A percentile compares a stretch with the other conserved stretches of the same genome.
Conservation (phyloP, 2,329 filamentous ascomycete species). For the Raffaelea albimanens region DNA sequence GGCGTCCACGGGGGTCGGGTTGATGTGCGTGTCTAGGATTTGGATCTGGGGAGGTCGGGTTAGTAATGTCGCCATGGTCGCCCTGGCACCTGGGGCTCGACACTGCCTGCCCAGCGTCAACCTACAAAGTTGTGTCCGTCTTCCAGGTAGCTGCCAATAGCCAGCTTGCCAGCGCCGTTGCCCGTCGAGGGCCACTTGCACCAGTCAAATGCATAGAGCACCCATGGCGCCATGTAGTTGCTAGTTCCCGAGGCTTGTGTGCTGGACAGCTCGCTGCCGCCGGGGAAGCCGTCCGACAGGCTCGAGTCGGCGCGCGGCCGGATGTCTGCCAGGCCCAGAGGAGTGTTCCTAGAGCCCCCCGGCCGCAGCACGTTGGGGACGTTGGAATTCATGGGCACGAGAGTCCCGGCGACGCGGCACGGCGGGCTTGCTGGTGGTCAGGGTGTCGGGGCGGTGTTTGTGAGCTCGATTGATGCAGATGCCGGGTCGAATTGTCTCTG, state of each 20-base stretch:
- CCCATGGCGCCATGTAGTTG: slow-evolving; percentile 91
- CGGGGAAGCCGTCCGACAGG: slow-evolving; percentile 61
- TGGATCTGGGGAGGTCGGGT: slow-evolving; percentile 89
- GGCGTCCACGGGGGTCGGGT: slow-evolving; percentile 58
- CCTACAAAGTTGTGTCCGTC: slow-evolving; percentile 95
- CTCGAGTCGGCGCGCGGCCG: slow-evolving; percentile 75
- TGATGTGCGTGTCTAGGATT: slow-evolving; percentile 83
- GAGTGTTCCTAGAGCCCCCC: slow-evolving; percentile 65
- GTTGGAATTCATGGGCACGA: slow-evolving; percentile 21
- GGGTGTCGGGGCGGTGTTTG: neutral
- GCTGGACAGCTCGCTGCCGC: slow-evolving; percentile 58
- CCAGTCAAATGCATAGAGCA: slow-evolving; percentile 96
- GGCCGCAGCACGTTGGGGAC: slow-evolving; percentile 53
- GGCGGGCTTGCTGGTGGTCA: neutral
- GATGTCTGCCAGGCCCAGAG: slow-evolving; percentile 85
- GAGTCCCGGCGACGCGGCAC: neutral
- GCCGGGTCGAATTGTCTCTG: too few relatives aligned
- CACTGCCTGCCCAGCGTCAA: too few relatives aligned
- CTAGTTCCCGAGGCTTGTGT: slow-evolving; percentile 65
- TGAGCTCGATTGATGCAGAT: too few relatives aligned
- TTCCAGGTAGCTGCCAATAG: slow-evolving; percentile 91
- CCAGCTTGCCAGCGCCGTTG: slow-evolving; percentile 81
- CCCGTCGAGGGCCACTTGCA: slow-evolving; percentile 90
- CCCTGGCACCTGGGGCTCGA: too few relatives aligned
- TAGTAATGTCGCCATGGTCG: too few relatives aligned